phyloP scores from a whole-genome alignment of 306 rosid genomes.

The Malus sieversii region DNA sequence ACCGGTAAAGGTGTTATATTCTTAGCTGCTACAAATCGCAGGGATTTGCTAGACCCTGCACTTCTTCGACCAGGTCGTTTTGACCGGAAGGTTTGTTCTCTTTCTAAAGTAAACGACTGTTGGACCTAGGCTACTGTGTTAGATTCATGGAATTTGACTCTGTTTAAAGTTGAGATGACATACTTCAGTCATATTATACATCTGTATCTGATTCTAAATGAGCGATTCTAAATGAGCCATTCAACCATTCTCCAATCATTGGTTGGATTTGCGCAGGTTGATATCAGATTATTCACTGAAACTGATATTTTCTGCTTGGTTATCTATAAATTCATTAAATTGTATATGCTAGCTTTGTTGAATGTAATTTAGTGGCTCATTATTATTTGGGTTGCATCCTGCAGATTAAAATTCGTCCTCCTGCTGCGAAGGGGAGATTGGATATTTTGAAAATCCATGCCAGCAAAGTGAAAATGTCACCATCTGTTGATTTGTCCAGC shows the following conservation, averaged over 20 bases:
- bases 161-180: conserved; percentile 7
- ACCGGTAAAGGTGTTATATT: conserved; percentile 98
- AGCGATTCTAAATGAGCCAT: neutral
- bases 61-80: conserved; percentile 99
- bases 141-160: conserved; percentile 9
- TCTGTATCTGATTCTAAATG: neutral
- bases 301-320: conserved; percentile 12
- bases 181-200: neutral
- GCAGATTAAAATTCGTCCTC: conserved; percentile 84
- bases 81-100: conserved; percentile 85
- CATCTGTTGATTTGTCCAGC: conserved; percentile 74
- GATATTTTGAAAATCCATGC: conserved; percentile 90
- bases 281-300: neutral
- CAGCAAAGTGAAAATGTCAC: conserved; percentile 89
- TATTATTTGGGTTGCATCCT: conserved; percentile 26
- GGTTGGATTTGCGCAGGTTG: neutral
- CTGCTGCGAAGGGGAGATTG: conserved; percentile 76
- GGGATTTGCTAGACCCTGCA: conserved; percentile 96
- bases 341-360: conserved; percentile 5
- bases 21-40: conserved; percentile 94
- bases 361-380: neutral
- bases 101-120: conserved; percentile 1
- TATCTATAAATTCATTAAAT: conserved; percentile 9
- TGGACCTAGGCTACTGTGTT: conserved; percentile 1
- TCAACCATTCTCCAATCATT: neutral